A percentile compares a stretch with the other conserved stretches of the same genome.
Evolutionary conservation across 1,284 basidiomycete genomes (phyloP).

Genomic region (Ceratobasidium sp.): DNA sequence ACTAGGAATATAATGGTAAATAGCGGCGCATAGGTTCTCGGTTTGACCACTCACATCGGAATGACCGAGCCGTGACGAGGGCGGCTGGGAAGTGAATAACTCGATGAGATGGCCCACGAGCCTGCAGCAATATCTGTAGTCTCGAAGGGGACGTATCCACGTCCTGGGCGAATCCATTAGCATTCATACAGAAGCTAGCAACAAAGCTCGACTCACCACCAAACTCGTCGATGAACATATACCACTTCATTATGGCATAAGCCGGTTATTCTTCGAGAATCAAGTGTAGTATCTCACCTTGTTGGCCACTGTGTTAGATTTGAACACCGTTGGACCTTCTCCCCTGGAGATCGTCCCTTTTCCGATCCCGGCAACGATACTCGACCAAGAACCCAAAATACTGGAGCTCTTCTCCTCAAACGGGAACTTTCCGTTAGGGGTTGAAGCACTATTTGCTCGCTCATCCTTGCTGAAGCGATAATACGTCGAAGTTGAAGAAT

Average conservation of each 20-base stretch:
- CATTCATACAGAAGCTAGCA: background rate
- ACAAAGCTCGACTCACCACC: slow-evolving; percentile 28
- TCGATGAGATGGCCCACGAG: slow-evolving; percentile 34
- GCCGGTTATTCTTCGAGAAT: no score
- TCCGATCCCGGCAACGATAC: slow-evolving; percentile 25
- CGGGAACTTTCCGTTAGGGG: background rate
- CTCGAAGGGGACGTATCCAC: slow-evolving; percentile 42
- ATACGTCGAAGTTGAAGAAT: slow-evolving; percentile 33
- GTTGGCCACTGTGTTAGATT: slow-evolving; percentile 40
- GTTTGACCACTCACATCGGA: slow-evolving; percentile 10
- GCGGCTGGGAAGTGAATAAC: slow-evolving; percentile 28
- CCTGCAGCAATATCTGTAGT: slow-evolving; percentile 38
- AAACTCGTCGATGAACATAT: slow-evolving; percentile 38
- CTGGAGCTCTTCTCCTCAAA: slow-evolving; percentile 37
- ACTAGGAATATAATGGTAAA: background rate
- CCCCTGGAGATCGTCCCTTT: slow-evolving; percentile 24
- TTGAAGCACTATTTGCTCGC: slow-evolving; percentile 8
- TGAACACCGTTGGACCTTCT: slow-evolving; percentile 40
- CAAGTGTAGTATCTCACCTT: no score
- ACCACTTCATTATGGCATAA: no score
- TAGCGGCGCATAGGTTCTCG: background rate
- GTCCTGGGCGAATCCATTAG: slow-evolving; percentile 1
- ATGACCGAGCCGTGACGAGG: slow-evolving; percentile 43
- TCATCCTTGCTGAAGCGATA: slow-evolving; percentile 29
- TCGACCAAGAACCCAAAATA: slow-evolving; percentile 37